These are phyloP conservation scores for Yamadazyma kanchanaburiensis DNA, from an alignment of 1,139 yeast species.

Conservation along the genomic window DNA sequence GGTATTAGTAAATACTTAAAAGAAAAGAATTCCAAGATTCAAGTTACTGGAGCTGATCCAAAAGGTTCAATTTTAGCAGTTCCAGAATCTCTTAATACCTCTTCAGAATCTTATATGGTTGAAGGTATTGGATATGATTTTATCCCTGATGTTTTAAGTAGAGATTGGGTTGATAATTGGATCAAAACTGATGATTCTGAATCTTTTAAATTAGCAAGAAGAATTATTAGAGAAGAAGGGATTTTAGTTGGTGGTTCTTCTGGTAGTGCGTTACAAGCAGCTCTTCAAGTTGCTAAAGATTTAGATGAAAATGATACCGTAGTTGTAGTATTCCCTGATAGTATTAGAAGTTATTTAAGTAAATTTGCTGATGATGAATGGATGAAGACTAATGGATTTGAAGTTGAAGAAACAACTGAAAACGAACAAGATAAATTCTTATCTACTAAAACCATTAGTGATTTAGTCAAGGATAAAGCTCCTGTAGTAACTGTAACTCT, in stretches of 20 bases:
- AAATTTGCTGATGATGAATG: slow-evolving; percentile 91
- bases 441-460: slow-evolving; percentile 51
- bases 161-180: slow-evolving; percentile 72
- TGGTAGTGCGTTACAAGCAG: slow-evolving; percentile 83
- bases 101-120: slow-evolving; percentile 66
- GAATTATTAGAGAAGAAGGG: slow-evolving; percentile 83
- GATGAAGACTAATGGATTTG: slow-evolving; percentile 78
- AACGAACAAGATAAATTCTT: slow-evolving; percentile 52
- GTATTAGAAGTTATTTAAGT: slow-evolving; percentile 81
- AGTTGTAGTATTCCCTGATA: slow-evolving; percentile 85
- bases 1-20: slow-evolving; percentile 79
- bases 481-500: slow-evolving; percentile 78
- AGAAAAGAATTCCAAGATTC: slow-evolving; percentile 61
- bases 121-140: slow-evolving; percentile 94
- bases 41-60: slow-evolving; percentile 82
- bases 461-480: slow-evolving; percentile 61
- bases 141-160: slow-evolving; percentile 75
- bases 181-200: slow-evolving; percentile 83
- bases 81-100: slow-evolving; percentile 70
- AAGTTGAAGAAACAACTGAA: slow-evolving; percentile 46
- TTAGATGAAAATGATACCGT: slow-evolving; percentile 72
- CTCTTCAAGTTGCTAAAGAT: slow-evolving; percentile 65
- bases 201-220: slow-evolving; percentile 77
- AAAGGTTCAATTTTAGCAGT: slow-evolving; percentile 81
- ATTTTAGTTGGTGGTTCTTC: slow-evolving; percentile 86